These are phyloP conservation scores for Dioscorea dumetorum DNA, from an alignment of 106 monocot genomes.

Conservation along the genomic window DNA sequence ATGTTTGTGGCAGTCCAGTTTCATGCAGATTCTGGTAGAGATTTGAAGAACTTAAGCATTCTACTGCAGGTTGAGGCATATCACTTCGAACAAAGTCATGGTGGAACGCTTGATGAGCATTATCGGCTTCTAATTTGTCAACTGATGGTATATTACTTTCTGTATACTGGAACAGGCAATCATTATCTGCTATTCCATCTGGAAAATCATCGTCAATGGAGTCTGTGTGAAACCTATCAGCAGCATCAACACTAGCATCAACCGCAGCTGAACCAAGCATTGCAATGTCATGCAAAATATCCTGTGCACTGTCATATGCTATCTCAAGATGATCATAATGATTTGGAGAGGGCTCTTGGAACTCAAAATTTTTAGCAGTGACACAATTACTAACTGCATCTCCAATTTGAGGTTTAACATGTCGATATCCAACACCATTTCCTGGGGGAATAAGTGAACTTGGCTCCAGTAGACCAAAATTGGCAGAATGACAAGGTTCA, in stretches of 20 bases:
- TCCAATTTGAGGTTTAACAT: conserved; percentile 14
- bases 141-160: conserved; percentile 14
- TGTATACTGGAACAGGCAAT: conserved; percentile 14
- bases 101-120: conserved; percentile 26
- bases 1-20: conserved; percentile 11
- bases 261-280: conserved; percentile 16
- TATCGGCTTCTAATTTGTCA: conserved; percentile 17
- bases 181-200: conserved; percentile 11
- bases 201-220: conserved; percentile 17
- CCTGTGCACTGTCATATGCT: conserved; percentile 10
- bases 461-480: conserved; percentile 8
- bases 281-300: conserved; percentile 22
- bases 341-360: neutral
- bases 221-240: conserved; percentile 13
- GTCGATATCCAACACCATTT: neutral
- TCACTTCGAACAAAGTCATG: conserved; percentile 14
- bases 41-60: conserved; percentile 17
- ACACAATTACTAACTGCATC: no score
- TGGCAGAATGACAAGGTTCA: conserved; percentile 24
- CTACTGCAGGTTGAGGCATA: conserved; percentile 17
- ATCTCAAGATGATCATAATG: conserved; percentile 23
- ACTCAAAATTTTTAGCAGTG: neutral
- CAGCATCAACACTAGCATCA: conserved; percentile 1
- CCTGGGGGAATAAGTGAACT: conserved; percentile 7
- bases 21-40: conserved; percentile 13